Evolutionary conservation across 805 yeast genomes (phyloP).

Genomic region (Saccharomycopsis babjevae): DNA sequence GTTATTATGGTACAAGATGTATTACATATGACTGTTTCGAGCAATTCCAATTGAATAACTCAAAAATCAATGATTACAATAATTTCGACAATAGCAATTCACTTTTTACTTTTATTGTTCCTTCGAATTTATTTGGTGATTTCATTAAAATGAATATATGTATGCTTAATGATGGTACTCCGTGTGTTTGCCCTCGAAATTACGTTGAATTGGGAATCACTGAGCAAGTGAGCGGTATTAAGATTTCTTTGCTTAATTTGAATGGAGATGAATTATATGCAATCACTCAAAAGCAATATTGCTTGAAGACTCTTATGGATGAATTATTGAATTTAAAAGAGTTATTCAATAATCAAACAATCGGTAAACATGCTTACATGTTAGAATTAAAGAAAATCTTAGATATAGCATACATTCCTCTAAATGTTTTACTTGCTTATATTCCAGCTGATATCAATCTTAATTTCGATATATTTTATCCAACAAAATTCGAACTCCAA

Average conservation of each 20-base stretch:
- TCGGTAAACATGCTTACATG: background rate
- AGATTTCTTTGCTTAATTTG: conserved; percentile 52
- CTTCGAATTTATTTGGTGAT: conserved; percentile 79
- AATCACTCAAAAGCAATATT: conserved; percentile 17
- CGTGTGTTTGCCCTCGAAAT: conserved; percentile 69
- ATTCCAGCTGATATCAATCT: conserved; percentile 55
- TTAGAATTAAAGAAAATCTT: background rate
- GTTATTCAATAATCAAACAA: background rate
- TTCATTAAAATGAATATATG: conserved; percentile 64
- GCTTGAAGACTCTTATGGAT: conserved; percentile 25
- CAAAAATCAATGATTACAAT: background rate
- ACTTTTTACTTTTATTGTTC: conserved; percentile 69
- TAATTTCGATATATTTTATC: conserved; percentile 67
- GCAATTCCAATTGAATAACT: conserved; percentile 45
- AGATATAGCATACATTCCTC: conserved; percentile 36
- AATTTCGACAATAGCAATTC: conserved; percentile 9
- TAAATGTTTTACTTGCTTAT: conserved; percentile 45
- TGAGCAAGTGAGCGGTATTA: conserved; percentile 25
- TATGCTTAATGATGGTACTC: conserved; percentile 71
- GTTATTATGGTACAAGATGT: conserved; percentile 56
- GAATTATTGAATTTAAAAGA: conserved; percentile 8
- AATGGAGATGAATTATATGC: conserved; percentile 33
- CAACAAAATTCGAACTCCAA: conserved; percentile 43
- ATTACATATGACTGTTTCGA: background rate
- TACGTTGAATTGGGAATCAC: conserved; percentile 30